These are phyloP conservation scores for Leishmania aethiopica DNA, from an alignment of 208 protist genomes.

Conservation along the genomic window DNA sequence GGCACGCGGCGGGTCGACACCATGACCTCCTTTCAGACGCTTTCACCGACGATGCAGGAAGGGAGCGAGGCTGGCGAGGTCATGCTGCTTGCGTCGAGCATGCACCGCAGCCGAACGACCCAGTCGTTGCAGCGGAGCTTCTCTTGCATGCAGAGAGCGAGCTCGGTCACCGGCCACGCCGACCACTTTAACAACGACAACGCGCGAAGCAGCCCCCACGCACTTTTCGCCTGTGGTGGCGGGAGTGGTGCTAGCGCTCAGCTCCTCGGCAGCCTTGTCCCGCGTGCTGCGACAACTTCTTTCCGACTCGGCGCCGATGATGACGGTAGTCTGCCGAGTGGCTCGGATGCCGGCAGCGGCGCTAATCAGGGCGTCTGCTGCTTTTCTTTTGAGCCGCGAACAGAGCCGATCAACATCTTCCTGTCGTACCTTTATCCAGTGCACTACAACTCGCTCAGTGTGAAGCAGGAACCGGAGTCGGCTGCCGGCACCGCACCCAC, in stretches of 20 bases:
- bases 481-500: background rate
- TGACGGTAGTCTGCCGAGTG: background rate
- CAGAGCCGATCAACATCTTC: conserved; percentile 82
- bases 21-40: background rate
- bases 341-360: background rate
- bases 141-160: conserved; percentile 9
- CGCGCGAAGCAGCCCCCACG: conserved; percentile 5
- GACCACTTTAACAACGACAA: conserved; percentile 7
- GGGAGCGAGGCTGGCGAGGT: conserved; percentile 22
- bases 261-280: conserved; percentile 15
- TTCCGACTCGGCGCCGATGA: background rate
- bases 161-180: conserved; percentile 8
- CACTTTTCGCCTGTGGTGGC: conserved; percentile 4
- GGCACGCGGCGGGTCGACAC: background rate
- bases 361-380: background rate
- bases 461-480: conserved; percentile 13
- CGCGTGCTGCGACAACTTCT: background rate
- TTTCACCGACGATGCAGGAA: background rate
- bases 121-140: conserved; percentile 19
- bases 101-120: background rate
- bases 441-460: conserved; percentile 85
- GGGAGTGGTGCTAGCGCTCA: background rate
- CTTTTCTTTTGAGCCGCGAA: conserved; percentile 69
- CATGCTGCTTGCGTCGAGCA: conserved; percentile 26
- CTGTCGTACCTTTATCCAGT: conserved; percentile 90